phyloP scores from a whole-genome alignment of 1,284 basidiomycete genomes.

The Cryptococcus hybrid region DNA sequence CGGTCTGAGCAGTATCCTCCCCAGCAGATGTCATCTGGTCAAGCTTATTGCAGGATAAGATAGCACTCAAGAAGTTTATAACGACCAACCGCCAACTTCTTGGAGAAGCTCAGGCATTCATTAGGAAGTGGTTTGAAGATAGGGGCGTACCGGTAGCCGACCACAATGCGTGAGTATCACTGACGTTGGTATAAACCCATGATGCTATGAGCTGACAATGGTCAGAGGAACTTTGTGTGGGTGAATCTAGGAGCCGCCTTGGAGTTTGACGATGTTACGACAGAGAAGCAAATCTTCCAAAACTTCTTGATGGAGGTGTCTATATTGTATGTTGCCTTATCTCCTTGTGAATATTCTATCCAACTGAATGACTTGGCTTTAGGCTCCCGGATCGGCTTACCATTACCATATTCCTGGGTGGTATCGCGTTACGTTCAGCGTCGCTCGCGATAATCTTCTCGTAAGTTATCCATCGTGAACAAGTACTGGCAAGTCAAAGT shows the following conservation, averaged over 20 bases:
- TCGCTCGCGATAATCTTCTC: constrained; percentile 37
- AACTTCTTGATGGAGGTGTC: constrained; percentile 44
- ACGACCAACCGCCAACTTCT: constrained; percentile 35
- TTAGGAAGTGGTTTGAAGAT: constrained; percentile 40
- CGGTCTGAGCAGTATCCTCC: constrained; percentile 26
- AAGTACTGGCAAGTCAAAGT: neutral
- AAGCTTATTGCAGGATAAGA: constrained; percentile 29
- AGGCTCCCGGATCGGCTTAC: constrained; percentile 43
- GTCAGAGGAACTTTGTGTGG: constrained; percentile 45
- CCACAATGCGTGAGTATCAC: constrained; percentile 38
- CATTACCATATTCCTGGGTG: constrained; percentile 39
- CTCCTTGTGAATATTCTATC: neutral
- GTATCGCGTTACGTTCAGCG: constrained; percentile 44
- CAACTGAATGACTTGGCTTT: neutral
- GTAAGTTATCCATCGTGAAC: constrained; percentile 9
- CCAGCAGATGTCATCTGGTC: constrained; percentile 48
- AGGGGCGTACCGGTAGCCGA: constrained; percentile 40
- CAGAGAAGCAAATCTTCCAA: constrained; percentile 48
- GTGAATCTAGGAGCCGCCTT: constrained; percentile 39
- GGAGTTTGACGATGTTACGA: constrained; percentile 30
- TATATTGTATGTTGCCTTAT: constrained; percentile 35
- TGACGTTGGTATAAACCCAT: no score
- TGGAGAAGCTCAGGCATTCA: constrained; percentile 37
- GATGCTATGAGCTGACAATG: neutral
- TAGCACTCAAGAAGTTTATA: constrained; percentile 33